A percentile compares a stretch with the other conserved stretches of the same genome.
Evolutionary conservation across 768 basidiomycete genomes (phyloP).

Genomic region (Ramaria rubella): DNA sequence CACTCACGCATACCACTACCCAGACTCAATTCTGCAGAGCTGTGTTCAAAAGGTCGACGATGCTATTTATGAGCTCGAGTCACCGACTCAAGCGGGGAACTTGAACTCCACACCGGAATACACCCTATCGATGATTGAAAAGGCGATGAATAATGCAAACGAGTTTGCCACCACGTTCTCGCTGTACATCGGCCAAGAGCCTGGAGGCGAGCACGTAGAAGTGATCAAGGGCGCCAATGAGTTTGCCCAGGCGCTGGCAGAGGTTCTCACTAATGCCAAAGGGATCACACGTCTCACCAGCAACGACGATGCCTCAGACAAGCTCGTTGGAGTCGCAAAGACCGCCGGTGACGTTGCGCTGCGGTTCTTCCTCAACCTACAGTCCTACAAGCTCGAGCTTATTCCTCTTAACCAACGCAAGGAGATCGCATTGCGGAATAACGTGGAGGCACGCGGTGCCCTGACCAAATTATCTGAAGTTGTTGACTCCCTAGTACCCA

Average conservation of each 20-base stretch:
- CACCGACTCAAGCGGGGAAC: slow-evolving; percentile 90
- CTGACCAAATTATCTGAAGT: slow-evolving; percentile 81
- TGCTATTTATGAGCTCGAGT: slow-evolving; percentile 95
- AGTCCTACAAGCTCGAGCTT: slow-evolving; percentile 89
- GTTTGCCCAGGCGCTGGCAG: slow-evolving; percentile 86
- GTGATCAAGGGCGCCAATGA: slow-evolving; percentile 98
- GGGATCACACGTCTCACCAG: slow-evolving; percentile 89
- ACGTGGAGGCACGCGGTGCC: slow-evolving; percentile 75
- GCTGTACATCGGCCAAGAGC: slow-evolving; percentile 78
- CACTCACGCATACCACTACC: slow-evolving; percentile 10
- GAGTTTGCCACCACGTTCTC: slow-evolving; percentile 96
- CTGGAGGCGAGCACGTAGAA: slow-evolving; percentile 91
- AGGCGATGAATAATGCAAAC: slow-evolving; percentile 87
- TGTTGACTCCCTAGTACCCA: slow-evolving; percentile 81
- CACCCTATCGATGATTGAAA: slow-evolving; percentile 97
- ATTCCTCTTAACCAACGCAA: slow-evolving; percentile 68
- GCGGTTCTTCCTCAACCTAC: slow-evolving; percentile 90
- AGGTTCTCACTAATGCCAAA: slow-evolving; percentile 90
- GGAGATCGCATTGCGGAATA: slow-evolving; percentile 85
- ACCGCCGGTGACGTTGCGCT: slow-evolving; percentile 81
- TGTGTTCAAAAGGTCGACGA: slow-evolving; percentile 98
- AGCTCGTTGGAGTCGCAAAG: slow-evolving; percentile 79
- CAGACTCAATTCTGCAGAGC: slow-evolving; percentile 94
- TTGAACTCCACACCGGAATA: slow-evolving; percentile 98
- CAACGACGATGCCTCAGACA: slow-evolving; percentile 89